Conservation (phyloP, 176 grass and related monocot species). For the Rhynchospora tenuis region DNA sequence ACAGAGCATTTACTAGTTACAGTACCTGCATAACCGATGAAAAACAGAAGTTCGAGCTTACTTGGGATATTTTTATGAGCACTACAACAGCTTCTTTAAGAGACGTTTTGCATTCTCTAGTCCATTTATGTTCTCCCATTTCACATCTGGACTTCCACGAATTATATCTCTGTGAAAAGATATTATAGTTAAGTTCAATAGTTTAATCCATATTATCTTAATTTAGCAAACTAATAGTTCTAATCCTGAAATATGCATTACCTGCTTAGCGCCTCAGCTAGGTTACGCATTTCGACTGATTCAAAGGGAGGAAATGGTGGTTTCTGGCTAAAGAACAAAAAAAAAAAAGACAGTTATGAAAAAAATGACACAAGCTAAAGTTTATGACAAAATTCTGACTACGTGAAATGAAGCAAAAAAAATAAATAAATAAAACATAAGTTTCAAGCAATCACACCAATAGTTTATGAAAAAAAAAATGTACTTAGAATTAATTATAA, state of each 20-base stretch:
- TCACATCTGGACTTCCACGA: slow-evolving; percentile 89
- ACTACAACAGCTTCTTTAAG: slow-evolving; percentile 93
- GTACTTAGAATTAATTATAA: neutral
- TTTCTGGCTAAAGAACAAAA: slow-evolving; percentile 64
- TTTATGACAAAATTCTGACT: neutral
- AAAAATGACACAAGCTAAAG: neutral
- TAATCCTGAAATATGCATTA: slow-evolving; percentile 24
- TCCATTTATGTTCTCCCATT: slow-evolving; percentile 99
- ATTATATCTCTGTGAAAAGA: slow-evolving; percentile 65
- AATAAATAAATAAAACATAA: neutral
- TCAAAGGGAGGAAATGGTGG: slow-evolving; percentile 76
- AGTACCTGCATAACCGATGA: neutral
- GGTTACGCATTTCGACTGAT: slow-evolving; percentile 76
- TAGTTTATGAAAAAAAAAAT: neutral
- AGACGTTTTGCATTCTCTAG: slow-evolving; percentile 84
- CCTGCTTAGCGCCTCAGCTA: slow-evolving; percentile 79
- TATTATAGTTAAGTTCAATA: neutral
- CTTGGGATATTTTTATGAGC: slow-evolving; percentile 99
- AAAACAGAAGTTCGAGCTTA: slow-evolving; percentile 37
- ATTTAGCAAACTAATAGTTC: neutral
- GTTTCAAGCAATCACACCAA: neutral
- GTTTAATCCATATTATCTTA: neutral
- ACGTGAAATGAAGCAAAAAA: neutral
- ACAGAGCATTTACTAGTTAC: neutral
- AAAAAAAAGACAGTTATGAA: neutral